These are phyloP conservation scores for Boletus fagicola DNA, from an alignment of 768 basidiomycete species.

Conservation along the genomic window DNA sequence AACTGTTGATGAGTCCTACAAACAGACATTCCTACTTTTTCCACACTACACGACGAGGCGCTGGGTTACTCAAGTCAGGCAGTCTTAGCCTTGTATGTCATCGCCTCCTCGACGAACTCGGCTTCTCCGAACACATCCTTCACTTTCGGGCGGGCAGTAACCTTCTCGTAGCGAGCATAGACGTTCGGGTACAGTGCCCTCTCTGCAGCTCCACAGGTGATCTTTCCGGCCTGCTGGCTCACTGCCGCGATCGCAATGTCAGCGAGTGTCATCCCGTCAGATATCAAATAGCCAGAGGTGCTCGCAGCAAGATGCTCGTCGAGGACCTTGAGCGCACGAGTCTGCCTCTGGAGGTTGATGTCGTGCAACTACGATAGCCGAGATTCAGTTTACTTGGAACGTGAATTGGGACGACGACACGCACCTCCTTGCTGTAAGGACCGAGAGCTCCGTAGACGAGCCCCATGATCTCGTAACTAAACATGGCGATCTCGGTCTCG, in stretches of 20 bases:
- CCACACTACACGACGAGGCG: neutral
- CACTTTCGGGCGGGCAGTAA: constrained; percentile 18
- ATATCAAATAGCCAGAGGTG: constrained; percentile 23
- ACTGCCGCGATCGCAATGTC: constrained; percentile 26
- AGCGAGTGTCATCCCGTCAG: constrained; percentile 26
- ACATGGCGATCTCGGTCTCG: constrained; percentile 25
- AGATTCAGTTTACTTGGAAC: neutral
- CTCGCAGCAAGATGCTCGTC: constrained; percentile 23
- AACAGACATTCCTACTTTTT: neutral
- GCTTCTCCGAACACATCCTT: constrained; percentile 19
- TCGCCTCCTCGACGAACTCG: constrained; percentile 18
- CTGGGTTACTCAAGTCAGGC: neutral
- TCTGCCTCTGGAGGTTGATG: constrained; percentile 17
- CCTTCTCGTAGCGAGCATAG: constrained; percentile 27
- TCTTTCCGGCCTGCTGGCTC: constrained; percentile 19
- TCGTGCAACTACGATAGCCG: constrained; percentile 17
- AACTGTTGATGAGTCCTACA: neutral
- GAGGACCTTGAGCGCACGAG: constrained; percentile 24
- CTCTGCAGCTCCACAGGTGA: constrained; percentile 29
- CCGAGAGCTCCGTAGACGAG: constrained; percentile 20
- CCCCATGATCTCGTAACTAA: constrained; percentile 23
- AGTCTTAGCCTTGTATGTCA: constrained; percentile 13
- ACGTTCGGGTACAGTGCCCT: constrained; percentile 26
- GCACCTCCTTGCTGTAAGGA: constrained; percentile 24
- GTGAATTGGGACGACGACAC: neutral